Percentiles rank a stretch among this genome's conserved stretches.
phyloP scores from a whole-genome alignment of 805 yeast genomes.

The Nakazawaea ernobii region DNA sequence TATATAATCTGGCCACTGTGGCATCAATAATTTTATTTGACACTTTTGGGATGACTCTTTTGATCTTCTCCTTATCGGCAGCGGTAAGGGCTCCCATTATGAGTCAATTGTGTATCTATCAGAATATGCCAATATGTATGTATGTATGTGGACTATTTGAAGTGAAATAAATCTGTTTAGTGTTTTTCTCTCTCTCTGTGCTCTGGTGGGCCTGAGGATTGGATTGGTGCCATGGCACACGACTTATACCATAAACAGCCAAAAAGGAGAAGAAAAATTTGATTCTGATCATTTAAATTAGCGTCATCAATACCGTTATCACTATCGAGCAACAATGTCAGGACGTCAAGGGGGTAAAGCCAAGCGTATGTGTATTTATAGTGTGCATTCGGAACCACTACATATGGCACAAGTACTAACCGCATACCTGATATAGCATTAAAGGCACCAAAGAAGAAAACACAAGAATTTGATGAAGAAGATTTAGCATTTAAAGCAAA shows the following conservation, averaged over 20 bases:
- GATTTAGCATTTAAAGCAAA: conserved; percentile 87
- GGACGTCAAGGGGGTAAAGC: conserved; percentile 98
- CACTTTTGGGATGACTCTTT: conserved; percentile 82
- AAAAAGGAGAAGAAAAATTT: background rate
- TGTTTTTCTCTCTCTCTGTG: no score
- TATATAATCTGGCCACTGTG: conserved; percentile 81
- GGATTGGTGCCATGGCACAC: background rate
- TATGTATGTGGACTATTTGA: background rate
- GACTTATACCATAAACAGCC: no score
- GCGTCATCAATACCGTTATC: background rate
- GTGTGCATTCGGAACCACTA: no score
- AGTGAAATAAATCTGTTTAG: no score
- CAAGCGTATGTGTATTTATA: conserved; percentile 66
- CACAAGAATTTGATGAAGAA: conserved; percentile 76
- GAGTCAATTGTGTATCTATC: background rate
- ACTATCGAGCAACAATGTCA: conserved; percentile 49
- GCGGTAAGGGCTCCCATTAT: conserved; percentile 33
- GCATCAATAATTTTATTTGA: conserved; percentile 86
- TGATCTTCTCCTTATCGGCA: conserved; percentile 82
- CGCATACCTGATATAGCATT: conserved; percentile 31
- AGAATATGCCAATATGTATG: background rate
- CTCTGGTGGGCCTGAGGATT: no score
- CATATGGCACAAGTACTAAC: background rate
- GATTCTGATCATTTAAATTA: background rate
- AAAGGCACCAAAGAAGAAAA: conserved; percentile 78